A percentile compares a stretch with the other conserved stretches of the same genome.
Evolutionary conservation across 2,329 filamentous ascomycete genomes (phyloP).

Genomic region (Aspergillus pseudoterreus): DNA sequence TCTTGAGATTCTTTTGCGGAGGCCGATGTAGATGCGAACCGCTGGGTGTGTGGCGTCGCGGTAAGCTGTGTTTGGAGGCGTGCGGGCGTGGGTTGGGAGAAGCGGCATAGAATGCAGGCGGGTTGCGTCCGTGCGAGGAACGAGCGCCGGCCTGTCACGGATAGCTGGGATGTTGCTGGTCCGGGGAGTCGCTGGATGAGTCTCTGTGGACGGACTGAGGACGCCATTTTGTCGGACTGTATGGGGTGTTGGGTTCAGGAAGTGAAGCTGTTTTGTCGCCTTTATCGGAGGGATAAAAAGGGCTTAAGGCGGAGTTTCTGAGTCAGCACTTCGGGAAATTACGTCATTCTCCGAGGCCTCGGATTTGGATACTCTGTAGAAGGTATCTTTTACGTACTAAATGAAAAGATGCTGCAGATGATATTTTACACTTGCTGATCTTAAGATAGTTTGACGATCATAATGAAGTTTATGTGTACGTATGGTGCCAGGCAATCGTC

Average conservation of each 20-base stretch:
- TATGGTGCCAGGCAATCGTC: too few relatives aligned
- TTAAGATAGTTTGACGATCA: background rate
- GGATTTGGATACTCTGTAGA: background rate
- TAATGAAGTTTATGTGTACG: too few relatives aligned
- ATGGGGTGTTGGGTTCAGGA: background rate
- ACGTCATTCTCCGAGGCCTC: slow-evolving; percentile 4
- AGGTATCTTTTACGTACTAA: too few relatives aligned
- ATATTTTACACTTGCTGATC: background rate
- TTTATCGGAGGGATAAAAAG: background rate
- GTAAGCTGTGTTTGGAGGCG: background rate
- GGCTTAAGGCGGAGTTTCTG: background rate
- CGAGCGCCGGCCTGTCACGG: slow-evolving; percentile 4
- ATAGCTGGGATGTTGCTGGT: background rate
- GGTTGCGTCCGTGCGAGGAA: slow-evolving; percentile 7
- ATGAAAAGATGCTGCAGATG: background rate
- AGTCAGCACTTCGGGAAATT: background rate
- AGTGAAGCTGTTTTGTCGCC: background rate
- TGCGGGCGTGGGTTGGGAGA: background rate
- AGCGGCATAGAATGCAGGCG: slow-evolving; percentile 15
- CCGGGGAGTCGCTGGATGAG: slow-evolving; percentile 8
- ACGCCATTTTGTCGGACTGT: slow-evolving; percentile 4
- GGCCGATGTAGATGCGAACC: slow-evolving; percentile 18
- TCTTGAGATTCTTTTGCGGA: background rate
- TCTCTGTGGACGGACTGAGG: slow-evolving; percentile 11
- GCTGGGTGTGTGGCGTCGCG: background rate